phyloP scores from a whole-genome alignment of 768 basidiomycete genomes.

The Xanthoconium purpureum region DNA sequence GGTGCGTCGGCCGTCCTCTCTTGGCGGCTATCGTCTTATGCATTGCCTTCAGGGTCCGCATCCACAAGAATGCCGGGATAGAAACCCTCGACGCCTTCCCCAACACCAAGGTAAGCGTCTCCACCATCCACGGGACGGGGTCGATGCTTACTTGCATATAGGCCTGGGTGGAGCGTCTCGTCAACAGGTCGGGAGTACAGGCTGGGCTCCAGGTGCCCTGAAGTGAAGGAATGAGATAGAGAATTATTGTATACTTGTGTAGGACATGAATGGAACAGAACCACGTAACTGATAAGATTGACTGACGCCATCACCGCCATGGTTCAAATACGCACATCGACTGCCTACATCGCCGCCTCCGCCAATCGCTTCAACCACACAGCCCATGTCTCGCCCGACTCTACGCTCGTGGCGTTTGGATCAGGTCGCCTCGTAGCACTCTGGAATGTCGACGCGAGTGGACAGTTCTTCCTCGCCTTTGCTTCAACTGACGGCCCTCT shows the following conservation, averaged over 20 bases:
- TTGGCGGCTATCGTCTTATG: background rate
- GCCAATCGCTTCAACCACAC: slow-evolving; percentile 44
- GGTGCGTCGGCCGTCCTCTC: slow-evolving; percentile 37
- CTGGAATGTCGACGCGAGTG: slow-evolving; percentile 54
- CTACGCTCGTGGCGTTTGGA: slow-evolving; percentile 52
- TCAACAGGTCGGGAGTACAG: slow-evolving; percentile 20
- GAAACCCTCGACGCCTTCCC: slow-evolving; percentile 64
- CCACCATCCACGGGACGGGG: too few species aligned
- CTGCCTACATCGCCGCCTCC: slow-evolving; percentile 46
- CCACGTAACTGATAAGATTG: slow-evolving; percentile 21
- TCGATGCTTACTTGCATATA: background rate
- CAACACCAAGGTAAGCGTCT: slow-evolving; percentile 45
- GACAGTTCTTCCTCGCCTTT: background rate
- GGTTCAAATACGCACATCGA: slow-evolving; percentile 13
- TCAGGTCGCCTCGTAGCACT: slow-evolving; percentile 54
- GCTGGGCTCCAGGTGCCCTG: slow-evolving; percentile 22
- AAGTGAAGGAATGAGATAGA: background rate
- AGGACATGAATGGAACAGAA: background rate
- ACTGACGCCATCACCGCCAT: background rate
- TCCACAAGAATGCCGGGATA: slow-evolving; percentile 47
- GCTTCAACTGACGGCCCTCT: slow-evolving; percentile 4
- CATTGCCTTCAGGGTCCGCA: slow-evolving; percentile 47
- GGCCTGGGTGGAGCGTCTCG: slow-evolving; percentile 33
- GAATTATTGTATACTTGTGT: background rate
- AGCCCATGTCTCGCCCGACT: slow-evolving; percentile 33